A percentile compares a stretch with the other conserved stretches of the same genome.
These are phyloP conservation scores for Nakazawaea populi DNA, from an alignment of 805 yeast species.

Conservation along the genomic window DNA sequence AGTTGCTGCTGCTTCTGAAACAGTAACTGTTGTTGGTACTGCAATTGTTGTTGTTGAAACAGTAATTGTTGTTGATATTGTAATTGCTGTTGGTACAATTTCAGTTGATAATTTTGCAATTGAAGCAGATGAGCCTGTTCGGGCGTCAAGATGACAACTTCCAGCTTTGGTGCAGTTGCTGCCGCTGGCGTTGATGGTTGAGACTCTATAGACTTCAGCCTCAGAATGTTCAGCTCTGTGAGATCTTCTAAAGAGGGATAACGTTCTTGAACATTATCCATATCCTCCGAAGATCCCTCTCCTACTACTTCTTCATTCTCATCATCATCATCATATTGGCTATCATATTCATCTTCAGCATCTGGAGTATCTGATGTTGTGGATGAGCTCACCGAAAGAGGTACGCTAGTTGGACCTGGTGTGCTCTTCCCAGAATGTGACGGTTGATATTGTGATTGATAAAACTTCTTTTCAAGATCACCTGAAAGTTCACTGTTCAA, in stretches of 20 bases:
- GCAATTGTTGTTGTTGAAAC: slow-evolving; percentile 10
- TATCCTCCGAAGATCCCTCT: slow-evolving; percentile 27
- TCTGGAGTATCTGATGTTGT: not conserved
- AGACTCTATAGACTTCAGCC: not conserved
- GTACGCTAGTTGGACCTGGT: not conserved
- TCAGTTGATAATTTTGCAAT: slow-evolving; percentile 14
- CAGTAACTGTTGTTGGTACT: slow-evolving; percentile 9
- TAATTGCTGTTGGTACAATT: slow-evolving; percentile 8
- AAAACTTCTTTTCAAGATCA: slow-evolving; percentile 1
- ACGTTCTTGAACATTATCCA: slow-evolving; percentile 43
- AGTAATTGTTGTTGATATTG: slow-evolving; percentile 6
- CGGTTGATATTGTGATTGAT: slow-evolving; percentile 7
- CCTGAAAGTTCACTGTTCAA: slow-evolving; percentile 10
- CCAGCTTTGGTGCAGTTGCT: slow-evolving; percentile 5
- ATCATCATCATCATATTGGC: slow-evolving; percentile 12
- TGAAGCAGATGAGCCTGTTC: slow-evolving; percentile 17
- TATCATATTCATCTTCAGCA: not conserved
- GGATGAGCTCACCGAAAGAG: not conserved
- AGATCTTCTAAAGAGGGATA: slow-evolving; percentile 42
- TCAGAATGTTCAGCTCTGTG: not conserved
- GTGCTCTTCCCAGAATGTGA: slow-evolving; percentile 2
- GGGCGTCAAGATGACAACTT: slow-evolving; percentile 7
- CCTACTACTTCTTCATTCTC: not conserved
- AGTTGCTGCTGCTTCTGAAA: slow-evolving; percentile 3
- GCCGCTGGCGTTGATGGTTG: not conserved